phyloP scores from a whole-genome alignment of 2,329 filamentous ascomycete genomes.

The Alternaria sp. region DNA sequence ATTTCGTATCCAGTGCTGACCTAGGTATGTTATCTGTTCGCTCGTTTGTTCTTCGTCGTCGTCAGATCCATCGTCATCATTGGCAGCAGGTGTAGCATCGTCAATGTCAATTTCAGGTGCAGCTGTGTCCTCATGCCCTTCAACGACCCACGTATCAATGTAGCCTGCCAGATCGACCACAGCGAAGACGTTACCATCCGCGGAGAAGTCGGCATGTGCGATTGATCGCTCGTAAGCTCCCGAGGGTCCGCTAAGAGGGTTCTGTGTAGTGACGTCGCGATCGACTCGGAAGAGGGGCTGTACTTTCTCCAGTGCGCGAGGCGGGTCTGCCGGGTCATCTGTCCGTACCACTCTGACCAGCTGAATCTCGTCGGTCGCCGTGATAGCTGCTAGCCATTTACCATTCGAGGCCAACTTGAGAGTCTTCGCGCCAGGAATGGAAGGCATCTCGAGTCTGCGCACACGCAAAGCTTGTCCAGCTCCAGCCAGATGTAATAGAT shows the following conservation, averaged over 20 bases:
- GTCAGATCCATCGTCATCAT: slow-evolving; percentile 47
- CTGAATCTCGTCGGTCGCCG: slow-evolving; percentile 56
- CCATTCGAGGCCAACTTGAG: slow-evolving; percentile 75
- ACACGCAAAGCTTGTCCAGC: slow-evolving; percentile 72
- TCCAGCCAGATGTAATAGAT: slow-evolving; percentile 64
- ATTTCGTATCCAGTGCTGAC: slow-evolving; percentile 78
- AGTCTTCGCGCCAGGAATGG: slow-evolving; percentile 72
- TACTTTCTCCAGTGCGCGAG: slow-evolving; percentile 50
- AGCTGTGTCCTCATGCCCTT: slow-evolving; percentile 62
- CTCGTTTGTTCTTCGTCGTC: slow-evolving; percentile 58
- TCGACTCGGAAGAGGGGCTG: slow-evolving; percentile 52
- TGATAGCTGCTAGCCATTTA: slow-evolving; percentile 71
- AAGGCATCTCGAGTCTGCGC: slow-evolving; percentile 72
- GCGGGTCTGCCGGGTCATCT: slow-evolving; percentile 50
- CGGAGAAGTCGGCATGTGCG: slow-evolving; percentile 78
- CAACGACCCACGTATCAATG: slow-evolving; percentile 85
- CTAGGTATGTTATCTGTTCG: slow-evolving; percentile 61
- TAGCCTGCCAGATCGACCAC: slow-evolving; percentile 84
- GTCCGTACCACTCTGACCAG: slow-evolving; percentile 58
- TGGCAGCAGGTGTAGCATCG: slow-evolving; percentile 41
- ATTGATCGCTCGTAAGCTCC: slow-evolving; percentile 82
- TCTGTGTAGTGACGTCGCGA: slow-evolving; percentile 37
- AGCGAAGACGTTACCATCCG: slow-evolving; percentile 80
- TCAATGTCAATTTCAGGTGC: slow-evolving; percentile 53
- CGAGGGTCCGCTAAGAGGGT: slow-evolving; percentile 68